These are phyloP conservation scores for Aspergillus ochraceoroseus DNA, from an alignment of 2,329 filamentous ascomycete genomes.

Conservation along the genomic window DNA sequence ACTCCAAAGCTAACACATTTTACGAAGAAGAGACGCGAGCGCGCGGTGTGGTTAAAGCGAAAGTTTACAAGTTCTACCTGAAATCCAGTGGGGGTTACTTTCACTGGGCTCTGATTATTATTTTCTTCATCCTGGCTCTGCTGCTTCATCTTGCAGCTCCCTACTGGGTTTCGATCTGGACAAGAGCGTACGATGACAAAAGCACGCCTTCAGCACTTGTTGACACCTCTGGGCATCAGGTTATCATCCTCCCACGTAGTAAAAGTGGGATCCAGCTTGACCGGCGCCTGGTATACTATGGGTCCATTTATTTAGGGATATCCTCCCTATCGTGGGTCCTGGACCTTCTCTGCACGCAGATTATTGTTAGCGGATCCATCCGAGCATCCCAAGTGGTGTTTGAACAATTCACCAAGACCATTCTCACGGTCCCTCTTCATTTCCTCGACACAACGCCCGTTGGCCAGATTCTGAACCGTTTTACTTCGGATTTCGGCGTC, in stretches of 20 bases:
- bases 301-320: conserved; percentile 8
- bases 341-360: conserved; percentile 51
- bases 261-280: too few relatives aligned
- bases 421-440: conserved; percentile 65
- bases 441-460: conserved; percentile 75
- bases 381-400: conserved; percentile 66
- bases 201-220: not conserved
- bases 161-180: conserved; percentile 45
- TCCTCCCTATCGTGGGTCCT: conserved; percentile 42
- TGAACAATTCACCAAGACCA: conserved; percentile 58
- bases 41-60: conserved; percentile 61
- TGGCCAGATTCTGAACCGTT: conserved; percentile 69
- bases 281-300: conserved; percentile 5
- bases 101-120: conserved; percentile 55
- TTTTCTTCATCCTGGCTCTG: conserved; percentile 45
- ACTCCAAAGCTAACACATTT: conserved; percentile 52
- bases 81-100: conserved; percentile 60
- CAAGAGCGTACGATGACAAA: conserved; percentile 11
- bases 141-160: conserved; percentile 11
- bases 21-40: conserved; percentile 69
- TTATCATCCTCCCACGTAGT: too few relatives aligned
- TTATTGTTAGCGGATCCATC: conserved; percentile 61
- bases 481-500: conserved; percentile 68
- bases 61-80: conserved; percentile 63
- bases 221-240: too few relatives aligned